These are phyloP conservation scores for Plicaturopsis crispa DNA, from an alignment of 768 basidiomycete genomes.

Conservation along the genomic window DNA sequence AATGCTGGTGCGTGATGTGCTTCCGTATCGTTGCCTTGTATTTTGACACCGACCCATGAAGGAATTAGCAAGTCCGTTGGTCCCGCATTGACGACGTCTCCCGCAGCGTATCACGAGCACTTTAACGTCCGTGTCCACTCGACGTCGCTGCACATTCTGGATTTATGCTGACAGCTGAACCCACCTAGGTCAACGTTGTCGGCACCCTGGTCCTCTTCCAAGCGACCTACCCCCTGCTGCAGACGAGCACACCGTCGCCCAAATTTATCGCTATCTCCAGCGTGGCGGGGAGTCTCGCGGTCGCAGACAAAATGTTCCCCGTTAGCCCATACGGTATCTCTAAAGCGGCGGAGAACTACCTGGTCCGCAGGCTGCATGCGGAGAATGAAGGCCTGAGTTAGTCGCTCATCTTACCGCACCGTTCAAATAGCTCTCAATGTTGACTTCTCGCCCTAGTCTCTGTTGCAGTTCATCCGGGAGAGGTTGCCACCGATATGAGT, in stretches of 20 bases:
- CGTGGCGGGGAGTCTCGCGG: not conserved
- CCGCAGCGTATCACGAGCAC: too few relatives aligned
- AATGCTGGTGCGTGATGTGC: slow-evolving; percentile 2
- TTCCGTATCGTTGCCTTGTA: too few relatives aligned
- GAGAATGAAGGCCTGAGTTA: slow-evolving; percentile 7
- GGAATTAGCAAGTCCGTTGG: too few relatives aligned
- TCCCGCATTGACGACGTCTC: too few relatives aligned
- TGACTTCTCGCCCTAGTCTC: not conserved
- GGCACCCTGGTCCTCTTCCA: slow-evolving; percentile 4
- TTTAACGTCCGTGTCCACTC: too few relatives aligned
- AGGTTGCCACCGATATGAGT: not conserved
- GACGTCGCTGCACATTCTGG: too few relatives aligned
- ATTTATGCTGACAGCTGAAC: too few relatives aligned
- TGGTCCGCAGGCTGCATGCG: too few relatives aligned
- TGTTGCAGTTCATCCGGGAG: not conserved
- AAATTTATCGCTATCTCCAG: too few relatives aligned
- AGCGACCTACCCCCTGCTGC: slow-evolving; percentile 5
- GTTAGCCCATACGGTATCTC: too few relatives aligned
- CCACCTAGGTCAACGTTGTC: slow-evolving; percentile 8
- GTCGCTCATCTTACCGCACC: slow-evolving; percentile 1
- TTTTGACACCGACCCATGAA: too few relatives aligned
- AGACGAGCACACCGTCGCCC: slow-evolving; percentile 6
- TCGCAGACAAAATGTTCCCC: not conserved
- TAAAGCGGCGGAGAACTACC: too few relatives aligned
- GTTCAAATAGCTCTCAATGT: not conserved